Conservation (phyloP, 148 eudicot species). For the Vaccinium myrtillus region DNA sequence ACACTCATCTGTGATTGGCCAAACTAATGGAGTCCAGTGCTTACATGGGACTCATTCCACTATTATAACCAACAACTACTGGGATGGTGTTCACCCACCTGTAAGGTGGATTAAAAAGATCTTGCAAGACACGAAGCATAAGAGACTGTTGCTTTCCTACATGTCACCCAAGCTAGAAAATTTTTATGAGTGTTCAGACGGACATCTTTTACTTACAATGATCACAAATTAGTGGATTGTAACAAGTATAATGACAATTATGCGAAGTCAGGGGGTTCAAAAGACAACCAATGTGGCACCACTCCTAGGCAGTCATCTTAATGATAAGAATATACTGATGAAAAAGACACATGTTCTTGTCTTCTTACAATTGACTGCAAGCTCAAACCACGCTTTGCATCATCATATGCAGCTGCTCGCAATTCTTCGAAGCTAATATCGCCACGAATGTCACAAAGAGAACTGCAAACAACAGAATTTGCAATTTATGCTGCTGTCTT, state of each 20-base stretch:
- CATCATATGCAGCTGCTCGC: constrained; percentile 85
- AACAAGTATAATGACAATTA: neutral
- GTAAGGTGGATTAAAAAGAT: neutral
- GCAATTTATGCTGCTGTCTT: neutral
- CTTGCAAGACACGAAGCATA: neutral
- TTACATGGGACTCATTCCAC: neutral
- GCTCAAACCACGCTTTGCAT: constrained; percentile 66
- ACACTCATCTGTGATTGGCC: neutral
- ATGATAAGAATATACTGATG: neutral
- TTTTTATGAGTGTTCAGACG: neutral
- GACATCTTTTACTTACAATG: neutral
- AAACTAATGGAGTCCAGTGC: neutral
- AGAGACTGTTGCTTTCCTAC: neutral
- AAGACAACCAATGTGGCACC: neutral
- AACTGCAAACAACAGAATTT: constrained; percentile 44
- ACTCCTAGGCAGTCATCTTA: neutral
- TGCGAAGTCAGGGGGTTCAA: neutral
- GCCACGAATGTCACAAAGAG: constrained; percentile 84
- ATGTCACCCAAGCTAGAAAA: neutral
- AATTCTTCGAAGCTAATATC: constrained; percentile 89
- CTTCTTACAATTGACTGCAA: constrained; percentile 78
- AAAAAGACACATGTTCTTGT: neutral
- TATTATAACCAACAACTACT: neutral
- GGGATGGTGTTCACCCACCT: neutral
- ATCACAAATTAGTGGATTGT: neutral